Percentiles rank a stretch among this genome's conserved stretches.
Conservation (phyloP, 1,284 basidiomycete species). For the Cystobasidium pallidum region DNA sequence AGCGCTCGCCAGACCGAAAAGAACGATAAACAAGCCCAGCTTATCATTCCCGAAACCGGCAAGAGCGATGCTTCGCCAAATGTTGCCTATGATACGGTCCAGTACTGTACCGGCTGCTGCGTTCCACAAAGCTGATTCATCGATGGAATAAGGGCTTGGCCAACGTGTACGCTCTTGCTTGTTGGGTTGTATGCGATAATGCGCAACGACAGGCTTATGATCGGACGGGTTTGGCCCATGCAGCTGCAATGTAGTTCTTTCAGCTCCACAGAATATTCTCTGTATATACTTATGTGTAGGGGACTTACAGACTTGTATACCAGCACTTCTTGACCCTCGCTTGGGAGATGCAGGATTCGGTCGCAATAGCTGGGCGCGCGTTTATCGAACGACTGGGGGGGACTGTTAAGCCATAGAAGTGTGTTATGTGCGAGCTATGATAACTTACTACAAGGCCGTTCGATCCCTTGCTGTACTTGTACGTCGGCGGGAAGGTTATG, state of each 20-base stretch:
- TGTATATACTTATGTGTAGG: too few species aligned
- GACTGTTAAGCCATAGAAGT: neutral
- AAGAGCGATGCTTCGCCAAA: slow-evolving; percentile 72
- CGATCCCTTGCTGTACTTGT: slow-evolving; percentile 80
- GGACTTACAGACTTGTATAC: slow-evolving; percentile 2
- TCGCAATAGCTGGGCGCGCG: slow-evolving; percentile 93
- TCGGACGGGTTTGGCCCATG: slow-evolving; percentile 48
- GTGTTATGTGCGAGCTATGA: neutral
- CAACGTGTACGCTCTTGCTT: slow-evolving; percentile 42
- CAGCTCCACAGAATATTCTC: too few species aligned
- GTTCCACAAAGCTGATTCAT: slow-evolving; percentile 62
- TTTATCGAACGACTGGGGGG: slow-evolving; percentile 59
- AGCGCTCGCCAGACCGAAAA: neutral
- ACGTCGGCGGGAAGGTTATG: slow-evolving; percentile 83
- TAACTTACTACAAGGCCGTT: slow-evolving; percentile 72
- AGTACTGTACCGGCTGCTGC: slow-evolving; percentile 66
- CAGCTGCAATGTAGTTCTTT: slow-evolving; percentile 38
- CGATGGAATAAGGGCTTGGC: slow-evolving; percentile 49
- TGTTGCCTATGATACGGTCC: slow-evolving; percentile 72
- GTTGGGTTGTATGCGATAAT: slow-evolving; percentile 59
- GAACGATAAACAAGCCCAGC: slow-evolving; percentile 14
- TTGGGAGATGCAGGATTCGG: slow-evolving; percentile 81
- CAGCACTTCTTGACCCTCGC: slow-evolving; percentile 55
- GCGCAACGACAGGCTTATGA: slow-evolving; percentile 25
- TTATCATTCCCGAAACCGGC: slow-evolving; percentile 70